Conservation (phyloP, 2,329 filamentous ascomycete species). For the Thelonectria olida region DNA sequence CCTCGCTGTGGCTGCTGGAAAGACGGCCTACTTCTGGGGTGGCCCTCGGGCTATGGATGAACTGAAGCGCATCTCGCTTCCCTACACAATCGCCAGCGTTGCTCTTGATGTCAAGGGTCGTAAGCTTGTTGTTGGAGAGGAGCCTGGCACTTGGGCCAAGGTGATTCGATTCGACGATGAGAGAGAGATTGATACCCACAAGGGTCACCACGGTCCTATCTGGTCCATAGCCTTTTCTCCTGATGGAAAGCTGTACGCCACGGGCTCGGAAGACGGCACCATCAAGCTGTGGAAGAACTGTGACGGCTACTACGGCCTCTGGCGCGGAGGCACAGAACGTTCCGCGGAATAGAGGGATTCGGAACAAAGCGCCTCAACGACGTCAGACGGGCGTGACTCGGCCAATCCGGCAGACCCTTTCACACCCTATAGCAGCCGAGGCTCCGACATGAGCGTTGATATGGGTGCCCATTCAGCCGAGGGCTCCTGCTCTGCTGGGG, state of each 20-base stretch:
- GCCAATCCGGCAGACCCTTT: slow-evolving; percentile 9
- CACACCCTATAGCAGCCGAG: slow-evolving; percentile 22
- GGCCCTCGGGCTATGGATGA: slow-evolving; percentile 73
- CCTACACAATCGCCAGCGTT: slow-evolving; percentile 90
- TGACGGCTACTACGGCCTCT: slow-evolving; percentile 71
- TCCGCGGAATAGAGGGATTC: slow-evolving; percentile 48
- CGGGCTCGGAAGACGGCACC: slow-evolving; percentile 95
- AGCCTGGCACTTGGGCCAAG: slow-evolving; percentile 94
- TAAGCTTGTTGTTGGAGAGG: slow-evolving; percentile 89
- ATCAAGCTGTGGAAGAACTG: slow-evolving; percentile 90
- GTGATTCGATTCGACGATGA: slow-evolving; percentile 90
- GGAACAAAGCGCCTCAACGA: slow-evolving; percentile 34
- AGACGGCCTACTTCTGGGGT: slow-evolving; percentile 92
- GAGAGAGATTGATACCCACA: slow-evolving; percentile 88
- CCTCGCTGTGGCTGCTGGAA: slow-evolving; percentile 91
- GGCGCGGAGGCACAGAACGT: slow-evolving; percentile 60
- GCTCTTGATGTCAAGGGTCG: slow-evolving; percentile 83
- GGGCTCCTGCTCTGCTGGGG: slow-evolving; percentile 2
- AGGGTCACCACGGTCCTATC: slow-evolving; percentile 96
- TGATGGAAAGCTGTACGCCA: slow-evolving; percentile 95
- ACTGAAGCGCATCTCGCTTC: slow-evolving; percentile 82
- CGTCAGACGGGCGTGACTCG: slow-evolving; percentile 25
- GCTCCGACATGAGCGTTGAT: slow-evolving; percentile 24
- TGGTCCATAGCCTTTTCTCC: slow-evolving; percentile 97
- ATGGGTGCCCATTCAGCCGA: neutral